These are phyloP conservation scores for Populus simonii DNA, from an alignment of 345 rosid species.

Conservation along the genomic window DNA sequence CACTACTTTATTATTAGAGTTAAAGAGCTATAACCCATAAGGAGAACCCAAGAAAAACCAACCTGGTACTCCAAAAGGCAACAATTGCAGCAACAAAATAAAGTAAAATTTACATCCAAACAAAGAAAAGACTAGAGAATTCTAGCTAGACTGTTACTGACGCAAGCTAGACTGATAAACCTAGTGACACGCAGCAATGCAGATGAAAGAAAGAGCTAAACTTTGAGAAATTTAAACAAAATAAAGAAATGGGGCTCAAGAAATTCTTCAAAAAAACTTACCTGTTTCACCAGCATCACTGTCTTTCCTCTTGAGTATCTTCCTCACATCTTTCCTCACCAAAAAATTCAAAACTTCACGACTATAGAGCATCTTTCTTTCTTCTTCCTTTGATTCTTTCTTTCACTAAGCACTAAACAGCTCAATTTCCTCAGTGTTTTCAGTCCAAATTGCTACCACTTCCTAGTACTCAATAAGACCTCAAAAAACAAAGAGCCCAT, in stretches of 20 bases:
- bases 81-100: background rate
- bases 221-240: background rate
- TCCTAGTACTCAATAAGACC: background rate
- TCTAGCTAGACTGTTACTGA: background rate
- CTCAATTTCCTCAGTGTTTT: background rate
- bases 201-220: background rate
- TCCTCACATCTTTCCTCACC: slow-evolving; percentile 58
- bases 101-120: background rate
- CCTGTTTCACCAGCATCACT: slow-evolving; percentile 88
- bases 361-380: slow-evolving; percentile 29
- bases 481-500: background rate
- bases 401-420: background rate
- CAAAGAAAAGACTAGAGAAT: background rate
- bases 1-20: background rate
- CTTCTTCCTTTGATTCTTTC: background rate
- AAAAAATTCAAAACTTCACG: slow-evolving; percentile 47
- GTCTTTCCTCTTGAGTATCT: slow-evolving; percentile 85
- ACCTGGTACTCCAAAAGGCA: background rate
- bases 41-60: background rate
- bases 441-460: background rate
- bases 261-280: slow-evolving; percentile 3
- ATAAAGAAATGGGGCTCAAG: background rate
- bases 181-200: background rate
- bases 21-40: background rate
- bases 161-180: background rate